phyloP scores from a whole-genome alignment of 225 moss, liverwort and hornwort genomes.

The Pleurozium schreberi region DNA sequence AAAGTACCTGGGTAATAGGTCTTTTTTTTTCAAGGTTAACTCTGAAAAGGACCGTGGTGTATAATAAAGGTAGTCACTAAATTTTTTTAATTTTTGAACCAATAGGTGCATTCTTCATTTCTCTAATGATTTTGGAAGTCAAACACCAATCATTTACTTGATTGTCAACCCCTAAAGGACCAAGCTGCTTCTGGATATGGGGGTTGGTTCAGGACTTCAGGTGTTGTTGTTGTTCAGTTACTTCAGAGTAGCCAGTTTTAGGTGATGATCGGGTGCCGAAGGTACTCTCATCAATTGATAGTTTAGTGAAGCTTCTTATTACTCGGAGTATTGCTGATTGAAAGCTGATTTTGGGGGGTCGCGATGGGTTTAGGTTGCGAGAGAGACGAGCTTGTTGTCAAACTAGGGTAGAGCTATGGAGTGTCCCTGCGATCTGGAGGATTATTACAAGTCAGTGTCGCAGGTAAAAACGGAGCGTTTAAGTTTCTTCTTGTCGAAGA shows the following conservation, averaged over 20 bases:
- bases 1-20: too few species aligned
- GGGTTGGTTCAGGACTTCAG: not conserved
- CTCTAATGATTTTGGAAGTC: not conserved
- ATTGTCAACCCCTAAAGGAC: too few species aligned
- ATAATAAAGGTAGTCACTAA: not conserved
- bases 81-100: not conserved
- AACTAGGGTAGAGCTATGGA: not conserved
- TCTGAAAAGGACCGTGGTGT: rapidly evolving
- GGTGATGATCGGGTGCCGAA: not conserved
- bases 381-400: not conserved
- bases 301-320: not conserved
- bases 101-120: not conserved
- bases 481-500: not conserved
- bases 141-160: too few species aligned
- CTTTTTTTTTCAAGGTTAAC: too few species aligned
- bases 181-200: not conserved
- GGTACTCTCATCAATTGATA: not conserved
- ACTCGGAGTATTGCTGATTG: too few species aligned
- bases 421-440: not conserved
- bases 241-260: not conserved
- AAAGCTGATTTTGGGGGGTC: not conserved
- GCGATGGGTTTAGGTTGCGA: not conserved
- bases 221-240: too few species aligned
- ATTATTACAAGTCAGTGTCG: not conserved
- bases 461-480: not conserved